These are phyloP conservation scores for Nicotiana knightiana DNA, from an alignment of 257 asterid species.

Conservation along the genomic window DNA sequence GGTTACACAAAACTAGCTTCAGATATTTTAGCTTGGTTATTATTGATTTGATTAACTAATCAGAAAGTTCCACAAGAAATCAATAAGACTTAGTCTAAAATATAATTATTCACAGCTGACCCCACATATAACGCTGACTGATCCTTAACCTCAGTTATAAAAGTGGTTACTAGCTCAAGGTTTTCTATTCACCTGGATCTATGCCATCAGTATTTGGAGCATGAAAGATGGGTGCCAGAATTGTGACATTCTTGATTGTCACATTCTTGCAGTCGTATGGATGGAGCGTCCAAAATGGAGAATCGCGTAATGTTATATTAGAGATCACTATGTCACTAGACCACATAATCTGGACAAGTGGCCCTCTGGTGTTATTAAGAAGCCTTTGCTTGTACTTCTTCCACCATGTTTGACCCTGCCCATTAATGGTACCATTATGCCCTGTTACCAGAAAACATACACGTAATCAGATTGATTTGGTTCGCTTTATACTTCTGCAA, in stretches of 20 bases:
- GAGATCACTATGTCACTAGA: constrained; percentile 58
- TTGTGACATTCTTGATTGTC: constrained; percentile 51
- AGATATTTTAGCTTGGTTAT: not conserved
- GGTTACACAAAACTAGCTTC: not conserved
- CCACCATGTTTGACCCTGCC: constrained; percentile 85
- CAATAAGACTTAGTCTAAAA: not conserved
- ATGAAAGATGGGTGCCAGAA: constrained; percentile 55
- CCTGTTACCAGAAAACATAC: constrained; percentile 36
- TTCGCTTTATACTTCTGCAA: not conserved
- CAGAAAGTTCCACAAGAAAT: not conserved
- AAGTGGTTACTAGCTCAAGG: not conserved
- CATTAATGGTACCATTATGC: constrained; percentile 74
- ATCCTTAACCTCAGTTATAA: not conserved
- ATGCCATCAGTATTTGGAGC: constrained; percentile 94
- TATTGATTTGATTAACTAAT: not conserved
- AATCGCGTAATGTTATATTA: constrained; percentile 61
- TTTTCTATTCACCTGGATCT: constrained; percentile 53
- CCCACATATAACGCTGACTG: not conserved
- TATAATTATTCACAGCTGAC: constrained; percentile 4
- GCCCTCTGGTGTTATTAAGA: constrained; percentile 76
- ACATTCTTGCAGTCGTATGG: constrained; percentile 78
- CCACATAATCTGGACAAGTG: constrained; percentile 82
- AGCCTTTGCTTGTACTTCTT: constrained; percentile 56
- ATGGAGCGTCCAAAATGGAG: constrained; percentile 88
- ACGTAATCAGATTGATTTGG: constrained; percentile 15